Evolutionary conservation across 2,329 filamentous ascomycete species (phyloP).

Genomic region (Tolypocladium guangdongense): DNA sequence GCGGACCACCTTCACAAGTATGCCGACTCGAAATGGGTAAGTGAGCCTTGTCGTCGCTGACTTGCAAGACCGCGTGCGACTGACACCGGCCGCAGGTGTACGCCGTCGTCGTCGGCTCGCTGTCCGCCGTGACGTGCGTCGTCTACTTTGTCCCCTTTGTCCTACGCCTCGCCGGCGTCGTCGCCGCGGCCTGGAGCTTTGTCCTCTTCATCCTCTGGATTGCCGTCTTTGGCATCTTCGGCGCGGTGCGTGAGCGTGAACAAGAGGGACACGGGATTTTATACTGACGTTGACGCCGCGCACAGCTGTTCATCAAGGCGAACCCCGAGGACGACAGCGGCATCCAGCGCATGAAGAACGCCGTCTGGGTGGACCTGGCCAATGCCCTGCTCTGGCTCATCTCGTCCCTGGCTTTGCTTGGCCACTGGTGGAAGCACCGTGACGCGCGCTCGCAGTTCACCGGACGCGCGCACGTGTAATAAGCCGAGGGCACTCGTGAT

Average conservation of each 20-base stretch:
- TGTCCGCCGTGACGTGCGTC: slow-evolving; percentile 53
- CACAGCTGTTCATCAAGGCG: slow-evolving; percentile 59
- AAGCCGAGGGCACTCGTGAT: background rate
- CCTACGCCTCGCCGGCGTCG: slow-evolving; percentile 32
- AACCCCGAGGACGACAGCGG: slow-evolving; percentile 51
- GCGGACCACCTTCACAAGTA: slow-evolving; percentile 38
- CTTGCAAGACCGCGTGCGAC: background rate
- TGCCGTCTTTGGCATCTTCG: slow-evolving; percentile 74
- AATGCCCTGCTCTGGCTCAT: slow-evolving; percentile 69
- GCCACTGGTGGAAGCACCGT: slow-evolving; percentile 49
- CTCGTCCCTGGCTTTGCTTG: slow-evolving; percentile 41
- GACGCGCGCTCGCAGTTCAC: slow-evolving; percentile 45
- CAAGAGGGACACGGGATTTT: background rate
- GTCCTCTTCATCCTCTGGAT: slow-evolving; percentile 71
- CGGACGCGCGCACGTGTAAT: slow-evolving; percentile 43
- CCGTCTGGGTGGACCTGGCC: slow-evolving; percentile 71
- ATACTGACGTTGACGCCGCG: background rate
- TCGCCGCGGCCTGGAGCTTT: slow-evolving; percentile 57
- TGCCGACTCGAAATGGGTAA: slow-evolving; percentile 59
- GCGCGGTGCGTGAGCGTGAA: slow-evolving; percentile 34
- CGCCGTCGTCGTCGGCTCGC: slow-evolving; percentile 56
- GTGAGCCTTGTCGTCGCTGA: slow-evolving; percentile 12
- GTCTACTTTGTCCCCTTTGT: slow-evolving; percentile 57
- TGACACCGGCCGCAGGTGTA: slow-evolving; percentile 39
- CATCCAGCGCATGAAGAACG: slow-evolving; percentile 70